Base-by-base conservation (phyloP, 1,284 basidiomycete species). In the Entoloma clypeatum region DNA sequence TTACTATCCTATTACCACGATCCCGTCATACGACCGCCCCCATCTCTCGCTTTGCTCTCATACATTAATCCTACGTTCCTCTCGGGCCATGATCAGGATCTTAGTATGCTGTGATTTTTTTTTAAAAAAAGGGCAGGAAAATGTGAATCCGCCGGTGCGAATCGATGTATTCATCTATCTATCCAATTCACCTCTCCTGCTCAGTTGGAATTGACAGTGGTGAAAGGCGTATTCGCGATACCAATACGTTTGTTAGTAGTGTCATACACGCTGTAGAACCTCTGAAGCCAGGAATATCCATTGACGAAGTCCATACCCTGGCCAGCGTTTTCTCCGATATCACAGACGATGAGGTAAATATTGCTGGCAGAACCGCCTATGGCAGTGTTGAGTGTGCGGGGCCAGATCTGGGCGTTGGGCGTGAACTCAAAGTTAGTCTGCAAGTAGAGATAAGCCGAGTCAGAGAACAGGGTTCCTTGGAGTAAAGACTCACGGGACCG, bases 221-320 rank as follows among this genome's bases (percentile, higher is more conserved):
- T 83, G 63, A 67, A 75, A 3, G 62, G 47, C 2, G 78, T 80
- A 27, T 63, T 71, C 7, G 79, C 77, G 39, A 81, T 70, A n/a
- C 79, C 79, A 45, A 81, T 64, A 14, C 64, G 68, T 25, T 56
- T 57, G 60, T 77, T 77, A 30, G 67, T 61, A 21, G 76, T 77
- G 53, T 86, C 83, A 53, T 63, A 83, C 23, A 81, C 77, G 18
- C 71, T 71, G 62, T 83, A 84, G 71, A 77, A 85, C 18, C 81
- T 74, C 60, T 85, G 75, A 39, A 80, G 63, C 71, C 78, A 81
- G 19, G 61, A 53, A 52, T 65, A 71, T 4, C 78, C 77, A 52
- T 74, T 67, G 54, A 77, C 63, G 49, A 77, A 75, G 56, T 74
- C 73, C 13, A 75, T 57, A 32, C 74, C 74, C 48, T 64, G 18